Evolutionary conservation across 2,329 filamentous ascomycete genomes (phyloP).

Genomic region (Annulohypoxylon truncatum): DNA sequence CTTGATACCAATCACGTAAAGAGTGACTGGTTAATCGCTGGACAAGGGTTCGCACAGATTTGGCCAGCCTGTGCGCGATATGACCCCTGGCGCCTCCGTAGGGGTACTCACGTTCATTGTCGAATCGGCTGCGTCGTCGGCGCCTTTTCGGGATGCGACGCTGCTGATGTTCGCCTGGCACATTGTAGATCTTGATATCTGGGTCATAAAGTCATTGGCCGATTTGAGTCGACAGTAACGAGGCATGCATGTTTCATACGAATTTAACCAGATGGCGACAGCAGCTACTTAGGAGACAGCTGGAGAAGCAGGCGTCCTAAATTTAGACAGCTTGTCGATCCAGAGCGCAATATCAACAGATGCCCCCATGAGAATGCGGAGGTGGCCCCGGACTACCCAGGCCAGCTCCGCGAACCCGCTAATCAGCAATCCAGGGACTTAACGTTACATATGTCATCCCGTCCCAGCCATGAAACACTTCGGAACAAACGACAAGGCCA

Average conservation of each 20-base stretch:
- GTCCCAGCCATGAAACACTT: constrained; percentile 7
- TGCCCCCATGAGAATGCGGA: constrained; percentile 12
- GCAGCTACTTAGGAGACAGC: no score
- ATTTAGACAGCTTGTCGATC: constrained; percentile 25
- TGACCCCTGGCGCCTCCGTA: constrained; percentile 25
- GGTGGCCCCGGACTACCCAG: not conserved
- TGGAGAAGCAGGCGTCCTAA: constrained; percentile 14
- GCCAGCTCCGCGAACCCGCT: not conserved
- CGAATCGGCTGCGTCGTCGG: constrained; percentile 28
- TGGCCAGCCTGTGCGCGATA: not conserved
- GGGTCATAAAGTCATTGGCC: not conserved
- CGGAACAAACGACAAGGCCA: constrained; percentile 7
- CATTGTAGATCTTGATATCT: constrained; percentile 25
- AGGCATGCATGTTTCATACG: constrained; percentile 2
- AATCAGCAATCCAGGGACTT: not conserved
- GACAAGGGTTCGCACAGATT: not conserved
- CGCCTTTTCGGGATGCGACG: constrained; percentile 25
- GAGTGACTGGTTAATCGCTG: not conserved
- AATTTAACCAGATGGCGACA: constrained; percentile 18
- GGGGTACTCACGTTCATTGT: not conserved
- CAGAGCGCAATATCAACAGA: not conserved
- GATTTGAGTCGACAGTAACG: not conserved
- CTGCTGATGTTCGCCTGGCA: constrained; percentile 7
- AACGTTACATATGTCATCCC: constrained; percentile 17
- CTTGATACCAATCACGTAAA: not conserved